Conservation (phyloP, 2,329 filamentous ascomycete species). For the Cercospora citrullina region DNA sequence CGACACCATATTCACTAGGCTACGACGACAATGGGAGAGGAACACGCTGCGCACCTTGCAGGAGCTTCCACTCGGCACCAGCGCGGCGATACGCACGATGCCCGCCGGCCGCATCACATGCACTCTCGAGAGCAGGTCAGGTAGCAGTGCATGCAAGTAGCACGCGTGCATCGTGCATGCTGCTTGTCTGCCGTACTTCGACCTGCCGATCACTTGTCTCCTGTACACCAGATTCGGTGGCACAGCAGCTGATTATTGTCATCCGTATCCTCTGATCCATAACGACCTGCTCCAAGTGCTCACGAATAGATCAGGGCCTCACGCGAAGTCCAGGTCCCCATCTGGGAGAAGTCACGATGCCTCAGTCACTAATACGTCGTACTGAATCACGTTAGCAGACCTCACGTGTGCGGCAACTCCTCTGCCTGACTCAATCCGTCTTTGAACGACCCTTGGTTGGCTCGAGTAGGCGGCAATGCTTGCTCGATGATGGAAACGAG, state of each 20-base stretch:
- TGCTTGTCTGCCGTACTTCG: background rate
- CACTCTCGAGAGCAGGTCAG: background rate
- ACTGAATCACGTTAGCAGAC: background rate
- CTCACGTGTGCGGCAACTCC: background rate
- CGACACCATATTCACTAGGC: background rate
- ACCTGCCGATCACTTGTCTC: background rate
- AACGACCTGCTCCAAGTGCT: background rate
- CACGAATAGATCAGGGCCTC: background rate
- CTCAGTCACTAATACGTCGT: background rate
- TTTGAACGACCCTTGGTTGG: background rate
- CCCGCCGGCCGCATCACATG: background rate
- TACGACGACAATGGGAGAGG: background rate
- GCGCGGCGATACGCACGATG: background rate
- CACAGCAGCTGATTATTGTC: background rate
- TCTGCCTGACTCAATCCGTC: background rate
- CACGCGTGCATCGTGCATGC: conserved; percentile 7
- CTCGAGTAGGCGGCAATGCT: background rate
- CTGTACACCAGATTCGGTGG: background rate
- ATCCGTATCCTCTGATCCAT: background rate
- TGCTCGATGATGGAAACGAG: background rate
- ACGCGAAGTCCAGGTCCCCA: background rate
- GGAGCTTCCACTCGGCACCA: background rate
- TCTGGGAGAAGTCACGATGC: background rate
- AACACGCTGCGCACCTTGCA: background rate
- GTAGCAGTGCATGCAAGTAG: conserved; percentile 10